Base-by-base conservation (phyloP, 805 yeast genomes). In the Suhomyces sp. region DNA sequence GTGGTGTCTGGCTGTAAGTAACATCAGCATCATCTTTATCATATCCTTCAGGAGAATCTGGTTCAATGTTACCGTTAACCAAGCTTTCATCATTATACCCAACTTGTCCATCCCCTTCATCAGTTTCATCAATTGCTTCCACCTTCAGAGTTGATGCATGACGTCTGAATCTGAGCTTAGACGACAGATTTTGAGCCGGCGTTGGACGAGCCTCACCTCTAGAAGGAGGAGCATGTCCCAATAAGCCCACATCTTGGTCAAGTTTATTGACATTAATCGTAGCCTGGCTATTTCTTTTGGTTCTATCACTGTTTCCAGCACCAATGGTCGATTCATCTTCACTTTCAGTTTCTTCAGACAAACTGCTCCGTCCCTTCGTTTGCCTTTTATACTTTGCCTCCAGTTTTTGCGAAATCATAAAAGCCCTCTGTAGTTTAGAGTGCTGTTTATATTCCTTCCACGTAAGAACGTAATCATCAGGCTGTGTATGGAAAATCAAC, bases 401-500 rank as follows among this genome's bases (percentile, higher is more conserved):
- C 25, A 55, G 56, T 16, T 50, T 50, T 41, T 68, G 73, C 5
- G 70, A 56, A 19, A 60, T 40, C 21, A 43, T 42, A 52, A 87
- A 87, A 0, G 83, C 88, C 13, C 72, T 66, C 32, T 69, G 70
- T 47, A 83, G 59, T 40, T 74, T 77, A 39, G 79, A 72, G 54
- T 70, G 83, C 18, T 74, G 79, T 55, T 86, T 90, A 58, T 88
- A 93, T 38, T 88, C 95, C 38, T 75, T 75, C 99, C 99, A 93
- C 0, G 88, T 75, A 16, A 71, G 71, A n/a, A 91, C 98, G 5
- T 77, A 70, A 56, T 91, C 88, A 59, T 93, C 98, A 0, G 99
- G 99, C 54, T 95, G 98, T 43, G 87, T 79, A 45, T 90, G 90
- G 72, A 93, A 93, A 1, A 93, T 85, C 57, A 83, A 69, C 42